Base-by-base conservation (phyloP, 768 basidiomycete species). In the Agrocybe pediades region DNA sequence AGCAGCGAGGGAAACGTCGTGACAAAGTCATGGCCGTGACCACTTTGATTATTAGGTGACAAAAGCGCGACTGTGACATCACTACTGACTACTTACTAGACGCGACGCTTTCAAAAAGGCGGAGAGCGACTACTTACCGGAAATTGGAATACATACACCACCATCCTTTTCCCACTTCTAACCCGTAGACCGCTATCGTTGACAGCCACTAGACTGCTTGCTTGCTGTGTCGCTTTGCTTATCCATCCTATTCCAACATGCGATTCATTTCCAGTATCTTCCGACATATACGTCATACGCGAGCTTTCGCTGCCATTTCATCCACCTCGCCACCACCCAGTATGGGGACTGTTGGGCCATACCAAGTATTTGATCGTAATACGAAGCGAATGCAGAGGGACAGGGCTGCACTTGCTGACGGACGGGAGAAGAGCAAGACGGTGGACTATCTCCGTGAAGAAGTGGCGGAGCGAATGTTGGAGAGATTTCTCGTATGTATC, bases 361-460 rank as follows among this genome's bases (percentile, higher is more conserved):
- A 88, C 66, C 78, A 87, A 65, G 85, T 98, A 6, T 98, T 98
- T 63, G 95, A 98, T 69, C 84, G 95, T 29, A 70, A 76, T 41
- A 84, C 76, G 7, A 98, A 98, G 70, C 77, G 72, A 36, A 63
- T 83, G 6, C 95, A 98, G 71, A 86, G 82, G 61, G 87, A 98
- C 66, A 74, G 84, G 11, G 87, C 92, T 0, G 90, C 84, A 3
- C 59, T 68, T 47, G 72, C 77, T 53, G 76, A 86, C 51, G 77
- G 72, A 42, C 86, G 88, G 17, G 68, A 71, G 20, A 74, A 77
- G 25, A 94, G 90, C 62, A 78, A 84, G 62, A 83, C 85, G 0
- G 93, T 95, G 5, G 96, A 99, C 76, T 98, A 98, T 70, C 74
- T 99, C 24, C 82, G 92, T 39, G 83, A 92, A 51, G 96, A 96